Evolutionary conservation across 257 asterid genomes (phyloP).

Genomic region (Scutellaria baicalensis): DNA sequence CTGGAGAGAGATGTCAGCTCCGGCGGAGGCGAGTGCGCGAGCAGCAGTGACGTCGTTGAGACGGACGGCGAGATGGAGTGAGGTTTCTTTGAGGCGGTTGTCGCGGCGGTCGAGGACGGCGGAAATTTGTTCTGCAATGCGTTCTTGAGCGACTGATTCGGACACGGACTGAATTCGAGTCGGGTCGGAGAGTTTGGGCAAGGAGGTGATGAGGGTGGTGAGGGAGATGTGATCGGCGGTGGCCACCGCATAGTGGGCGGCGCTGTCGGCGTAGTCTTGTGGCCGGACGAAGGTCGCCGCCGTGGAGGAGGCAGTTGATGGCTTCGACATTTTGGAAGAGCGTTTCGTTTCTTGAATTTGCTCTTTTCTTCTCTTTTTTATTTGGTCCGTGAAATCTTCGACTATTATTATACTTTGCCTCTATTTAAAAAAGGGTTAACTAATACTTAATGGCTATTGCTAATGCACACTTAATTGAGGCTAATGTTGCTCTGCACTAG

Average conservation of each 20-base stretch:
- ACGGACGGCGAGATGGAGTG: conserved; percentile 84
- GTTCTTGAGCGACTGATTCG: conserved; percentile 54
- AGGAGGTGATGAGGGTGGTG: conserved; percentile 30
- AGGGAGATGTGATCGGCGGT: conserved; percentile 55
- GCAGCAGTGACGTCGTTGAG: conserved; percentile 61
- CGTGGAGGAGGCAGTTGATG: conserved; percentile 32
- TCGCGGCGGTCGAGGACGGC: conserved; percentile 71
- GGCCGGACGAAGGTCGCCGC: conserved; percentile 40
- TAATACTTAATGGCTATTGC: too few relatives aligned
- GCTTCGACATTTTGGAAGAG: conserved; percentile 15
- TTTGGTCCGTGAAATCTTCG: too few relatives aligned
- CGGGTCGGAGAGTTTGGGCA: conserved; percentile 52
- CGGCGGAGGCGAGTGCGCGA: conserved; percentile 54
- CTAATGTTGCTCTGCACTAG: too few relatives aligned
- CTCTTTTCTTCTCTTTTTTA: too few relatives aligned
- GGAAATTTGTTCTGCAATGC: conserved; percentile 47
- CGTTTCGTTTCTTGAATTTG: background rate
- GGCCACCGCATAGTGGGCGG: conserved; percentile 76
- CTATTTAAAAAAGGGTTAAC: too few relatives aligned
- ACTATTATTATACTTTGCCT: too few relatives aligned
- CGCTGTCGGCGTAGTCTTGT: conserved; percentile 57
- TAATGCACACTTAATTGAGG: too few relatives aligned
- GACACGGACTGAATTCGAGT: conserved; percentile 40
- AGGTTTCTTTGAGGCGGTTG: conserved; percentile 59
- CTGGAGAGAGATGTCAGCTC: conserved; percentile 73